These are phyloP conservation scores for Clonostachys byssicola DNA, from an alignment of 2,329 filamentous ascomycete genomes.

Conservation along the genomic window DNA sequence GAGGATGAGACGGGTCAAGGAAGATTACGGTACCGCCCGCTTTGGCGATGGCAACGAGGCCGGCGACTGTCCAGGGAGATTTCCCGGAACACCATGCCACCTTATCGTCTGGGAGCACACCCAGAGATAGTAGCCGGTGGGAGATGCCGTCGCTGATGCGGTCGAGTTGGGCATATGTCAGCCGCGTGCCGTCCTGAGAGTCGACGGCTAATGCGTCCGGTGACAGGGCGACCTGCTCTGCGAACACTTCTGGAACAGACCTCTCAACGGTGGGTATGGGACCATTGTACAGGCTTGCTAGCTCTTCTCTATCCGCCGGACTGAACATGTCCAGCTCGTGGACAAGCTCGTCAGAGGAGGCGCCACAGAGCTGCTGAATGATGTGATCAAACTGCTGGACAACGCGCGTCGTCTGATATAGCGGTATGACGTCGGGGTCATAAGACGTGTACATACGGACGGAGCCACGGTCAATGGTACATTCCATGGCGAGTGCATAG, in stretches of 20 bases:
- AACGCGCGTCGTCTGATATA: conserved; percentile 4
- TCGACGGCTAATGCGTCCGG: conserved; percentile 26
- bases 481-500: conserved; percentile 4
- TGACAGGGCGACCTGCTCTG: conserved; percentile 19
- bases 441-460: conserved; percentile 1
- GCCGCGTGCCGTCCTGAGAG: conserved; percentile 30
- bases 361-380: conserved; percentile 6
- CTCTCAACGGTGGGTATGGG: background rate
- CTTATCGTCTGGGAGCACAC: background rate
- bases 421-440: conserved; percentile 2
- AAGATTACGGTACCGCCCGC: conserved; percentile 14
- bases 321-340: background rate
- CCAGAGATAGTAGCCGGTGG: conserved; percentile 2
- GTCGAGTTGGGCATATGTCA: conserved; percentile 29
- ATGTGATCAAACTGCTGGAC: conserved; percentile 7
- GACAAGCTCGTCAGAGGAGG: background rate
- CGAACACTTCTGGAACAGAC: conserved; percentile 33
- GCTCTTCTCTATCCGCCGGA: background rate
- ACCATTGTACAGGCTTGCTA: conserved; percentile 1
- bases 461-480: background rate
- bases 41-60: conserved; percentile 12
- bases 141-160: conserved; percentile 5
- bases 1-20: conserved; percentile 7
- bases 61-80: conserved; percentile 8
- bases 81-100: conserved; percentile 12